These are phyloP conservation scores for Vitis hybrid DNA, from an alignment of 177 flowering plant species.

Conservation along the genomic window DNA sequence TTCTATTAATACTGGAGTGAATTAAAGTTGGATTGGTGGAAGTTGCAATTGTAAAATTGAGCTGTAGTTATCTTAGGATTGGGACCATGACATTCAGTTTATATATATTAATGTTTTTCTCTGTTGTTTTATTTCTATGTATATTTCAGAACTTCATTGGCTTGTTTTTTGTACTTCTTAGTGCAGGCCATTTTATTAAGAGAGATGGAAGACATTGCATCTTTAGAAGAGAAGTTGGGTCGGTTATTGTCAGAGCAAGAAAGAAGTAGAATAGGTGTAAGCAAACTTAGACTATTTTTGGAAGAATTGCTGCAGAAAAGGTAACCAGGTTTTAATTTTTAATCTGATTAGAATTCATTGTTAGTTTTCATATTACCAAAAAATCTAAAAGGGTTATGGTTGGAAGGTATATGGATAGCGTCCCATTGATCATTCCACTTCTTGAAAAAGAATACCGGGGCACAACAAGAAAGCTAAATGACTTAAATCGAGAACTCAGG, in stretches of 20 bases:
- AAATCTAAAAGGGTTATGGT: constrained; percentile 9
- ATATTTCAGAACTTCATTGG: not conserved
- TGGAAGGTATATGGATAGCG: constrained; percentile 84
- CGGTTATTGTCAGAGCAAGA: constrained; percentile 74
- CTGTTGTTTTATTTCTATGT: not conserved
- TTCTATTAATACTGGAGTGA: no score
- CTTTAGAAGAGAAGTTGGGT: constrained; percentile 83
- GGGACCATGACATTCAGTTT: not conserved
- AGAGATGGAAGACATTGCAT: constrained; percentile 77
- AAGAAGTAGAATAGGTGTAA: constrained; percentile 86
- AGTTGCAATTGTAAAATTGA: not conserved
- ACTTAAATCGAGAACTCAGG: constrained; percentile 82
- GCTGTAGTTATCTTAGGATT: not conserved
- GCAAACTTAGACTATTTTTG: constrained; percentile 77
- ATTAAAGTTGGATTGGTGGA: no score
- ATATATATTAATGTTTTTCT: not conserved
- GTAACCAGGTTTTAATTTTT: constrained; percentile 25
- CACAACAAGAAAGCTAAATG: constrained; percentile 68
- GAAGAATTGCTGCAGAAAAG: constrained; percentile 86
- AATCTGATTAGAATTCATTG: not conserved
- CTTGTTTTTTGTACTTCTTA: not conserved
- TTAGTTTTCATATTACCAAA: constrained; percentile 5
- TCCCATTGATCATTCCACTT: constrained; percentile 90
- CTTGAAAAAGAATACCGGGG: constrained; percentile 86
- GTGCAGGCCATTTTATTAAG: constrained; percentile 70